Evolutionary conservation across 768 basidiomycete genomes (phyloP).

Genomic region (Gautieria morchelliformis): DNA sequence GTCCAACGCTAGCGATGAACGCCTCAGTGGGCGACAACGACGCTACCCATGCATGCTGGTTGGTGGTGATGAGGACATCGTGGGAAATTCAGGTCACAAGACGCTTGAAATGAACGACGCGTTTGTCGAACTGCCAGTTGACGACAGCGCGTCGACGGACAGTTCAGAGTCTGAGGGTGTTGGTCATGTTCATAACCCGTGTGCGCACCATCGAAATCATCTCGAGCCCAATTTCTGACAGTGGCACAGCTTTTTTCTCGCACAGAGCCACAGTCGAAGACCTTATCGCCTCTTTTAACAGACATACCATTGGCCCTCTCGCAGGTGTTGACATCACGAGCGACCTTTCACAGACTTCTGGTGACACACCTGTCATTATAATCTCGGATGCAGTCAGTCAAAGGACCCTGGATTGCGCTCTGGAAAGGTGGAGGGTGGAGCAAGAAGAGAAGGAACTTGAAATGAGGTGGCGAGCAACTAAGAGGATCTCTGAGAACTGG

Average conservation of each 20-base stretch:
- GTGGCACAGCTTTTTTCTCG: background rate
- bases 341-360: background rate
- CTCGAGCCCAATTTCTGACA: background rate
- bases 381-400: background rate
- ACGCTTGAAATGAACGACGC: background rate
- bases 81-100: background rate
- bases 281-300: background rate
- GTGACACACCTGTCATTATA: background rate
- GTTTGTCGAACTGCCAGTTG: background rate
- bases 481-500: background rate
- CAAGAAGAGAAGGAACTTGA: conserved; percentile 2
- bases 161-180: background rate
- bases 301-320: background rate
- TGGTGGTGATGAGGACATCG: background rate
- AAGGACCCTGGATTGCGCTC: background rate
- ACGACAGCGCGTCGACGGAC: background rate
- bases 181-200: background rate
- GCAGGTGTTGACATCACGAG: background rate
- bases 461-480: conserved; percentile 2
- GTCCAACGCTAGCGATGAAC: background rate
- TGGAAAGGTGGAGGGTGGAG: background rate
- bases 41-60: background rate
- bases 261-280: background rate
- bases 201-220: background rate
- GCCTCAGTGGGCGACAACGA: background rate